Percentiles rank a stretch among this genome's conserved stretches.
Evolutionary conservation across 2,329 filamentous ascomycete genomes (phyloP).

Genomic region (Truncatella angustata): DNA sequence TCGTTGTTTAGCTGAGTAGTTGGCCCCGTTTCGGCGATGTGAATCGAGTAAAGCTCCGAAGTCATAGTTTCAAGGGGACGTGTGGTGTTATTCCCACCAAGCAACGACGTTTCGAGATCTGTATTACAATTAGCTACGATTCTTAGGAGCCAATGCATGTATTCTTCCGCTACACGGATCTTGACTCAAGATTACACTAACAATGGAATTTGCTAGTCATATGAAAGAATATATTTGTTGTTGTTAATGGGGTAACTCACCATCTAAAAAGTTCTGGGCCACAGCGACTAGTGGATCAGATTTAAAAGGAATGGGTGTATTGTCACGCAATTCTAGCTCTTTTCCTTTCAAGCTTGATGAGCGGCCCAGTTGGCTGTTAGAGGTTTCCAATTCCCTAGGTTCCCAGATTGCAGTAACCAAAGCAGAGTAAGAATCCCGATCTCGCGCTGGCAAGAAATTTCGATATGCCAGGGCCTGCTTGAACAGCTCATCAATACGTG

Average conservation of each 20-base stretch:
- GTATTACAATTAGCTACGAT: not conserved
- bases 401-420: constrained; percentile 49
- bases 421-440: constrained; percentile 39
- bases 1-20: constrained; percentile 21
- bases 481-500: constrained; percentile 40
- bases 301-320: constrained; percentile 8
- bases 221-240: too few species aligned
- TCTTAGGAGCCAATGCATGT: too few species aligned
- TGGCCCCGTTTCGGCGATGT: constrained; percentile 33
- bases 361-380: constrained; percentile 16
- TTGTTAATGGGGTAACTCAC: constrained; percentile 35
- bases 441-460: constrained; percentile 33
- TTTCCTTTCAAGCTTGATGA: constrained; percentile 41
- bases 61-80: constrained; percentile 32
- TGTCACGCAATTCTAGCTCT: constrained; percentile 26
- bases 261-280: constrained; percentile 50
- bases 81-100: constrained; percentile 26
- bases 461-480: constrained; percentile 45
- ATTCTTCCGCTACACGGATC: too few species aligned
- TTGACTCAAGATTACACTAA: not conserved
- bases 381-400: constrained; percentile 29
- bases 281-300: constrained; percentile 39
- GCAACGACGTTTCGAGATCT: constrained; percentile 47
- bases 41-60: constrained; percentile 41
- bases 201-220: too few species aligned